Percentiles rank a stretch among this genome's conserved stretches.
Conservation (phyloP, 306 rosid species). For the Hippophae gyantsensis region DNA sequence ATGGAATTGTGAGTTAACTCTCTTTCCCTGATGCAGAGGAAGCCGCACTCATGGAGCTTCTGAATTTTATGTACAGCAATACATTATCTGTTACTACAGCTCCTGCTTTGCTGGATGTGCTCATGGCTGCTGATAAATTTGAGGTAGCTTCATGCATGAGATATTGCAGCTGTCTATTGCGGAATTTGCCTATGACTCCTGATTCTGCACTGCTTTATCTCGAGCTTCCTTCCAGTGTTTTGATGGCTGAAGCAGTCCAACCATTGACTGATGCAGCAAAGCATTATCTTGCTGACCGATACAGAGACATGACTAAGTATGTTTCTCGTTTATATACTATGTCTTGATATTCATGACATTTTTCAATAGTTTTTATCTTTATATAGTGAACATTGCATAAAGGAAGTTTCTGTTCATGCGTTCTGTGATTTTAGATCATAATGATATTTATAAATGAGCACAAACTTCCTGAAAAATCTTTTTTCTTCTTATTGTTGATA, state of each 20-base stretch:
- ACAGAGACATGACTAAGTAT: conserved; percentile 84
- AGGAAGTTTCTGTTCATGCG: too few relatives aligned
- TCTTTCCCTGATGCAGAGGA: conserved; percentile 58
- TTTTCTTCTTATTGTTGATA: background rate
- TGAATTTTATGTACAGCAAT: conserved; percentile 92
- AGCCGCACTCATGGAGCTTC: conserved; percentile 90
- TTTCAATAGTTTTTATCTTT: background rate
- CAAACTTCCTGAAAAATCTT: too few relatives aligned
- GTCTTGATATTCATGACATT: background rate
- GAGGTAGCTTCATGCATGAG: conserved; percentile 99
- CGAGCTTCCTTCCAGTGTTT: conserved; percentile 87
- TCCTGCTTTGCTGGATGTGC: conserved; percentile 78
- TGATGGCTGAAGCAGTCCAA: conserved; percentile 95
- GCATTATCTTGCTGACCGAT: conserved; percentile 78
- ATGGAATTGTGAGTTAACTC: conserved; percentile 10
- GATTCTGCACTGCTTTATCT: conserved; percentile 88
- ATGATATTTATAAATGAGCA: background rate
- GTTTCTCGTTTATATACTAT: conserved; percentile 12
- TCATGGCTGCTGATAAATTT: conserved; percentile 98
- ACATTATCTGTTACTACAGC: conserved; percentile 50
- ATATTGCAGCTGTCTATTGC: conserved; percentile 63
- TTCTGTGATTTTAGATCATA: background rate
- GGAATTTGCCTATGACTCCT: conserved; percentile 77
- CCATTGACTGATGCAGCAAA: conserved; percentile 96
- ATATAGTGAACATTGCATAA: too few relatives aligned